Base-by-base conservation (phyloP, 305 asterid species). In the Lippia alba region DNA sequence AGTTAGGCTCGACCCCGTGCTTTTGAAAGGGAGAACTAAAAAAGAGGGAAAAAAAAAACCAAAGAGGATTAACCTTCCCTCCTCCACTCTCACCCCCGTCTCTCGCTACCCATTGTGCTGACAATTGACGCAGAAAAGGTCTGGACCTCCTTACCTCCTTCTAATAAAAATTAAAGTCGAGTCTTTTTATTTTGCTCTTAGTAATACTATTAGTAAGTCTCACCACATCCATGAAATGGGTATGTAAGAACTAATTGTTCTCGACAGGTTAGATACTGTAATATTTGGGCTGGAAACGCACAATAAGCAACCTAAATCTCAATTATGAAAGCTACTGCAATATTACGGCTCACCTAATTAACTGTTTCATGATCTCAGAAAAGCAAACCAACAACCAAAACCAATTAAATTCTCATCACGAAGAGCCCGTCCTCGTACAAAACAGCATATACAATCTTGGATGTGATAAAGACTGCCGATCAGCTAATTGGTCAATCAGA, bases 1-100 rank as follows among this genome's bases (percentile, higher is more conserved):
- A 59, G 66, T 71, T 40, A 12, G 55, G 40, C 57, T 51, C 14
- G 48, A 71, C 45, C 4, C 33, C 10, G 45, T 40, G 56, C 33
- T 54, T 20, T 53, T 19, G 10, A 53, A 53, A 18, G 30, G 30
- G 30, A 24, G 30, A 24, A 24, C 30, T 24, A 24, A 24, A 24
- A 24, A 24, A 24, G 3, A 24, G 1, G 3, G 3, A 24, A 24
- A 24, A 24, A 0, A 5, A 49, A 49, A n/a, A 0, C 8, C 8
- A 49, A 6, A 15, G n/a, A 49, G 6, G 14, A 4, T n/a, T 12
- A 48, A 12, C 12, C 18, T 48, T 8, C 41, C 59, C 18, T 32
- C 62, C 12, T 32, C 30, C 30, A 24, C 30, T 24, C 30, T 14
- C 15, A 39, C 45, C 45, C 45, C 45, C 45, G 45, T 11, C 18